Conservation (phyloP, 208 protist species). For the Balamuthia mandrillaris region DNA sequence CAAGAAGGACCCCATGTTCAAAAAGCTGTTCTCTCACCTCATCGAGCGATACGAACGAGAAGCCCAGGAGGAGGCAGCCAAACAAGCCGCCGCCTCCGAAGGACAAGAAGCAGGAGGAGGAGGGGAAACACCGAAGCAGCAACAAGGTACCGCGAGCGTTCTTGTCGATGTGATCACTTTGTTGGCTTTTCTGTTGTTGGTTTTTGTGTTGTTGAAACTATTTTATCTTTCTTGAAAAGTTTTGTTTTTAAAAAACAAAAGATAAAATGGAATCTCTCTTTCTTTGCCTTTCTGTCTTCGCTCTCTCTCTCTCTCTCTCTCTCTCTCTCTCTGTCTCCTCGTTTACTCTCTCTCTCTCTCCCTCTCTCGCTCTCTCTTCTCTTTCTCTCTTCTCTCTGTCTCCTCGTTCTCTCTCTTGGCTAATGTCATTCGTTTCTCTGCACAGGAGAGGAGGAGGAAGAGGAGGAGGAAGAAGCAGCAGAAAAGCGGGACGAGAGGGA, state of each 20-base stretch:
- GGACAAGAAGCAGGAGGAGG: neutral
- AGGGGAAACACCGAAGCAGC: neutral
- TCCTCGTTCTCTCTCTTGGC: neutral
- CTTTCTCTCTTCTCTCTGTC: neutral
- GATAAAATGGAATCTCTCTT: too few species aligned
- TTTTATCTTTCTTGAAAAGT: too few species aligned
- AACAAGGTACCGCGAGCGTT: neutral
- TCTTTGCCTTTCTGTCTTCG: too few species aligned
- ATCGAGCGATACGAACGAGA: neutral
- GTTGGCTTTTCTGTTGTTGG: neutral
- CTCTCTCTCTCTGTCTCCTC: too few species aligned
- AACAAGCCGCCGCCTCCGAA: neutral
- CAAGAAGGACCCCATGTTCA: slow-evolving; percentile 35
- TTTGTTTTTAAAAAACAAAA: too few species aligned
- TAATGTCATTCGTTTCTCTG: neutral
- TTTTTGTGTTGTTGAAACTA: too few species aligned
- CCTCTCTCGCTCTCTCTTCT: neutral
- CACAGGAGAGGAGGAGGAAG: neutral
- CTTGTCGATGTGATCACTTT: neutral
- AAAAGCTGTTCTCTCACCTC: slow-evolving; percentile 41
- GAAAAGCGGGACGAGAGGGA: too few species aligned
- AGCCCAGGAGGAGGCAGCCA: neutral
- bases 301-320: too few species aligned
- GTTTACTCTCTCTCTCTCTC: neutral
- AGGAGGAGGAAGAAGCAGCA: too few species aligned